These are phyloP conservation scores for Septoria linicola DNA, from an alignment of 2,329 filamentous ascomycete species.

Conservation along the genomic window DNA sequence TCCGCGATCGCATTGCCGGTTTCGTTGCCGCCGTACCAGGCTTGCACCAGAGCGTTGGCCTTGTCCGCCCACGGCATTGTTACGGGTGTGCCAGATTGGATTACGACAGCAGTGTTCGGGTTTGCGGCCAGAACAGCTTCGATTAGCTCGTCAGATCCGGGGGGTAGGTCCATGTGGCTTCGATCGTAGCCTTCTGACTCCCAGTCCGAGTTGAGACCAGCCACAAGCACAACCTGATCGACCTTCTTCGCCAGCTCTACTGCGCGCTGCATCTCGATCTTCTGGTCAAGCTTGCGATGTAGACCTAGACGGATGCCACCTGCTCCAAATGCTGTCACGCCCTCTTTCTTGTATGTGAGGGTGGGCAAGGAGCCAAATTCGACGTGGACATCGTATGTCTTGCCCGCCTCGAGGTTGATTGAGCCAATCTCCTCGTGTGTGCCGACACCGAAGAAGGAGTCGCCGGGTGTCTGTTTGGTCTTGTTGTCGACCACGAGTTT, in stretches of 20 bases:
- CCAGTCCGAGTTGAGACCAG: slow-evolving; percentile 75
- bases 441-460: slow-evolving; percentile 64
- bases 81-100: slow-evolving; percentile 74
- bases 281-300: slow-evolving; percentile 52
- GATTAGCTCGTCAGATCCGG: slow-evolving; percentile 65
- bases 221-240: slow-evolving; percentile 76
- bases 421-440: slow-evolving; percentile 63
- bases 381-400: slow-evolving; percentile 59
- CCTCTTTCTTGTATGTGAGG: slow-evolving; percentile 60
- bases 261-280: slow-evolving; percentile 65
- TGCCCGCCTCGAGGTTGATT: slow-evolving; percentile 58
- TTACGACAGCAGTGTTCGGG: slow-evolving; percentile 68
- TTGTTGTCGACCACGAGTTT: slow-evolving; percentile 64
- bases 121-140: slow-evolving; percentile 64
- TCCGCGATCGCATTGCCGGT: slow-evolving; percentile 79
- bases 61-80: slow-evolving; percentile 68
- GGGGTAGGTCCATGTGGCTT: slow-evolving; percentile 59
- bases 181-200: slow-evolving; percentile 71
- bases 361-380: slow-evolving; percentile 65
- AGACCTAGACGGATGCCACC: slow-evolving; percentile 65
- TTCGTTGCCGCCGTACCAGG: slow-evolving; percentile 87
- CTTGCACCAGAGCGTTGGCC: slow-evolving; percentile 67
- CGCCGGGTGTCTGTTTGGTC: slow-evolving; percentile 58
- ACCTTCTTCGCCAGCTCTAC: slow-evolving; percentile 66
- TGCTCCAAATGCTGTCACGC: slow-evolving; percentile 64